Percentiles rank a stretch among this genome's conserved stretches.
These are phyloP conservation scores for Salix dunnii DNA, from an alignment of 345 rosid genomes.

Conservation along the genomic window DNA sequence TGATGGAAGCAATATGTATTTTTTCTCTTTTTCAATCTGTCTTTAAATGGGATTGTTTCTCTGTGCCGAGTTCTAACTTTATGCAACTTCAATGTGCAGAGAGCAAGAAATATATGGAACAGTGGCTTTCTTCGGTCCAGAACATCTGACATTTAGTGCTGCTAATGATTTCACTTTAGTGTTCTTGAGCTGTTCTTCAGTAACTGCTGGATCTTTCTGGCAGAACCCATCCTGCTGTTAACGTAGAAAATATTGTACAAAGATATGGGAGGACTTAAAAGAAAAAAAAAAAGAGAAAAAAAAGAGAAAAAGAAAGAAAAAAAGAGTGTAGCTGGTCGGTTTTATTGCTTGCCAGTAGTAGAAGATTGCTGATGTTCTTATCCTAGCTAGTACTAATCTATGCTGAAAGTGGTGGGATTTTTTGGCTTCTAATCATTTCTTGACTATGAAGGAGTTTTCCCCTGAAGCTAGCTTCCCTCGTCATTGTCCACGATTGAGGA, in stretches of 20 bases:
- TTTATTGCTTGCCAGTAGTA: conserved; percentile 4
- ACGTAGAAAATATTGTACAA: conserved; percentile 11
- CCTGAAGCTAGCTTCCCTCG: neutral
- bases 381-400: neutral
- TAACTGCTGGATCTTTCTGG: conserved; percentile 8
- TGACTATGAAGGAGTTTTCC: conserved; percentile 3
- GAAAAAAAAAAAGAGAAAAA: neutral
- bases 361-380: conserved; percentile 9
- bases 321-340: neutral
- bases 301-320: neutral
- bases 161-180: conserved; percentile 2
- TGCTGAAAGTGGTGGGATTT: neutral
- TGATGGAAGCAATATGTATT: neutral
- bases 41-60: neutral
- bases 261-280: neutral
- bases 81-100: conserved; percentile 34
- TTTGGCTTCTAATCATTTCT: neutral
- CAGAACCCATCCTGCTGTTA: conserved; percentile 10
- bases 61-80: neutral
- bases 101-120: conserved; percentile 54
- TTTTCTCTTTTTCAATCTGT: neutral
- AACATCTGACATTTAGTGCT: conserved; percentile 23
- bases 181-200: neutral
- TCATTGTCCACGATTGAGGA: neutral
- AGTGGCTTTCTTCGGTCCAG: conserved; percentile 57